phyloP scores from a whole-genome alignment of 805 yeast genomes.

The Kodamaea leandrae region DNA sequence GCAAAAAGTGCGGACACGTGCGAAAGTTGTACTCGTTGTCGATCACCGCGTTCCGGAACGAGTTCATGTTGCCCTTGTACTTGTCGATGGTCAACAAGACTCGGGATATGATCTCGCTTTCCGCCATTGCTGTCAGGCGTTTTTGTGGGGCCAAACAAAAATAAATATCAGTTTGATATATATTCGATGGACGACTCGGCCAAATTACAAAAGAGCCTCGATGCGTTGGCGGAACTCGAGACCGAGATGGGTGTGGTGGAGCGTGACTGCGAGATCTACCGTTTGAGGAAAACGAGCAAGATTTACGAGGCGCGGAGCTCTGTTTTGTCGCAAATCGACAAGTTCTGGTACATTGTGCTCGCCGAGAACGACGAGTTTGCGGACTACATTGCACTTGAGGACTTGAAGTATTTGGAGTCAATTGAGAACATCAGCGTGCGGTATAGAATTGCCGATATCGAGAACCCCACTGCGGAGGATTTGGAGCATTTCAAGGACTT shows the following conservation, averaged over 20 bases:
- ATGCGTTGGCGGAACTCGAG: constrained; percentile 56
- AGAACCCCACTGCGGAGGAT: constrained; percentile 15
- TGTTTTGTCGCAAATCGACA: constrained; percentile 54
- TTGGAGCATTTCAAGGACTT: constrained; percentile 52
- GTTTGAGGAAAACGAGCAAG: constrained; percentile 52
- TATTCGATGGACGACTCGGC: constrained; percentile 7
- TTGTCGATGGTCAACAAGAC: constrained; percentile 36
- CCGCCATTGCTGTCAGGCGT: constrained; percentile 13
- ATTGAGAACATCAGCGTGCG: constrained; percentile 63
- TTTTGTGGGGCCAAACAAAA: no score
- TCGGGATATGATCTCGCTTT: constrained; percentile 35
- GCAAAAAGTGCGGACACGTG: constrained; percentile 21
- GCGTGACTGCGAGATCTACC: constrained; percentile 53
- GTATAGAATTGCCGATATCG: constrained; percentile 40
- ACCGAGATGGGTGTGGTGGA: constrained; percentile 59
- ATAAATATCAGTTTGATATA: no score
- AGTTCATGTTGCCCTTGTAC: constrained; percentile 29
- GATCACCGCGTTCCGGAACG: constrained; percentile 26
- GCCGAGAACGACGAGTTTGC: constrained; percentile 84
- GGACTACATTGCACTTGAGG: constrained; percentile 73
- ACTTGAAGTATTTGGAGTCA: constrained; percentile 68
- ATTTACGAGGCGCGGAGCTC: constrained; percentile 57
- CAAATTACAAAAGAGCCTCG: constrained; percentile 28
- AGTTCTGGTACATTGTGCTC: constrained; percentile 84
- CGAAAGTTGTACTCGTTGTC: constrained; percentile 28